Base-by-base conservation (phyloP, 1,139 yeast species). In the Saccharomyces hybrid region DNA sequence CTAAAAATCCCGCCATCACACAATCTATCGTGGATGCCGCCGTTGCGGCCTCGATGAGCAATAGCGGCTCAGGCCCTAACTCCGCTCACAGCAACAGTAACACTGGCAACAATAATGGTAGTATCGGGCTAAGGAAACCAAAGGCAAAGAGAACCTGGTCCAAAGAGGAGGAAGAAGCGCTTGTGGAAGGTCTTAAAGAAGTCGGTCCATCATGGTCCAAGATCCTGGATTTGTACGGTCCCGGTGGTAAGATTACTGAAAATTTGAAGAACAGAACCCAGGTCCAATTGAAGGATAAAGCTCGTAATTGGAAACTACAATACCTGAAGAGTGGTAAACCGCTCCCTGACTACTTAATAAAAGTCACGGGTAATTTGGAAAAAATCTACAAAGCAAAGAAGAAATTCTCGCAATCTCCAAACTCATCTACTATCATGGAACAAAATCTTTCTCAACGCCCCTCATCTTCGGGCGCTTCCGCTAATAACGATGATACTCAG, bases 181-280 rank as follows among this genome's bases (percentile, higher is more conserved):
- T 93, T 41, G 75, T 88, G 50, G 84, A 84, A 56, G 98, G 97
- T 0, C 75, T 93, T 54, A 88, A 86, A 60, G 70, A 70, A 23
- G 83, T 85, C 61, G 99, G 99, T 0, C 95, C 98, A 0, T 88
- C 85, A 61, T 93, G 99, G 99, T 79, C 95, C 1, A 86, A 87
- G 54, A 93, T 93, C 54, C 72, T 90, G 50, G 97, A 88, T 64
- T 74, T 86, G 26, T 88, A 87, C 69, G 99, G 99, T 0, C 86
- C 95, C 6, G 98, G 97, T 7, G 99, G 99, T 3, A 80, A 85
- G 49, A 78, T 87, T 27, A 83, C 86, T 29, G 97, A 93, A 69
- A 83, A 84, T 1, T 76, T 93, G 61, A 91, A 88, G 69, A 88
- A 89, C 66, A 77, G 98, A 66, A 84, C 86, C 9, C 96, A 90